These are phyloP conservation scores for Acanthamoeba polyphaga DNA, from an alignment of 208 protist species.

Conservation along the genomic window DNA sequence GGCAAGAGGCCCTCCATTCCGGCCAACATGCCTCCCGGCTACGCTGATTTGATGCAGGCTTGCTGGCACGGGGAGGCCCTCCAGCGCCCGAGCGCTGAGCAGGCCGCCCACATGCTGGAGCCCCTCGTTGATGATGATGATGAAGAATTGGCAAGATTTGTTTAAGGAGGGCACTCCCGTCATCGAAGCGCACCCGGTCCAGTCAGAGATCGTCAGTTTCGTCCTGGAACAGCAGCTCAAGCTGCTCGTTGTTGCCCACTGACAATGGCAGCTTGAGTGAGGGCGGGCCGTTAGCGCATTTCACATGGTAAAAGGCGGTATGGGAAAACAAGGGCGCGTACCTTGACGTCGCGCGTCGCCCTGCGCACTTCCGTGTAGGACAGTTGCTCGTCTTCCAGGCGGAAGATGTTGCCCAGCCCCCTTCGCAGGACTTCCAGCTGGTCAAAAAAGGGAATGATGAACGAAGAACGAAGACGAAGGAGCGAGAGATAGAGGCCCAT, in stretches of 20 bases:
- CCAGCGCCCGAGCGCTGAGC: background rate
- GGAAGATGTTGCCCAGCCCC: constrained; percentile 86
- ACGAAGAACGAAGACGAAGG: constrained; percentile 35
- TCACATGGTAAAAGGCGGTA: no score
- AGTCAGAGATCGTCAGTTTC: background rate
- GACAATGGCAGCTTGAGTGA: background rate
- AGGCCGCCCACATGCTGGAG: background rate
- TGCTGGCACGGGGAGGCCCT: background rate
- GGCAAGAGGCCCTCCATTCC: constrained; percentile 1
- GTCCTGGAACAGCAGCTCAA: background rate
- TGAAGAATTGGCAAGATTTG: no score
- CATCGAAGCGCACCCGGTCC: no score
- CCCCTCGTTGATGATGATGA: no score
- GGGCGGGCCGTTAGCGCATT: no score
- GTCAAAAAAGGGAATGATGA: constrained; percentile 77
- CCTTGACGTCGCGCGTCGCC: constrained; percentile 78
- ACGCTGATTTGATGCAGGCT: background rate
- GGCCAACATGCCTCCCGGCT: background rate
- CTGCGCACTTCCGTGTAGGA: constrained; percentile 85
- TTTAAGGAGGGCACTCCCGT: no score
- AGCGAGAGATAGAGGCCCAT: background rate
- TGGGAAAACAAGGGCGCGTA: background rate
- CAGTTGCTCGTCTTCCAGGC: constrained; percentile 89
- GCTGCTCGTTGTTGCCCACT: background rate
- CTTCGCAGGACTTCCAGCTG: constrained; percentile 82